A percentile compares a stretch with the other conserved stretches of the same genome.
These are phyloP conservation scores for Eimeria tenella DNA, from an alignment of 169 alveolate genomes.

Conservation along the genomic window DNA sequence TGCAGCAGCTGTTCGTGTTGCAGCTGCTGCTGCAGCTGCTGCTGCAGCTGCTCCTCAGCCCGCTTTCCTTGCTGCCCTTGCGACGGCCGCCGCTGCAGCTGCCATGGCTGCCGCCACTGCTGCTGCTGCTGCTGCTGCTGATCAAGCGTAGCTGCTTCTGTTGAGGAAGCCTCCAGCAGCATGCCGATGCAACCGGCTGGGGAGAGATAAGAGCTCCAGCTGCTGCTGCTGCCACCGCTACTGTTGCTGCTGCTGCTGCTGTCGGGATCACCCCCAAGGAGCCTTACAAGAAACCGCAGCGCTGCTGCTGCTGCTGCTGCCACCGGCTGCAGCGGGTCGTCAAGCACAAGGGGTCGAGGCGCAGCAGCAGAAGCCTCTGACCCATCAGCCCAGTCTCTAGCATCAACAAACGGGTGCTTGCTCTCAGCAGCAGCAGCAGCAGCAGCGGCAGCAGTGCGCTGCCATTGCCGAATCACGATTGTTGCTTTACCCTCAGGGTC, in stretches of 20 bases:
- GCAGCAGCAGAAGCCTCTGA: slow-evolving; percentile 5
- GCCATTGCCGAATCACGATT: background rate
- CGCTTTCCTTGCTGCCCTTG: background rate
- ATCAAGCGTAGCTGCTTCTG: background rate
- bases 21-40: background rate
- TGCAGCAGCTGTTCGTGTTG: background rate
- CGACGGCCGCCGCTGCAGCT: background rate
- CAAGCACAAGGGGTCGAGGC: background rate
- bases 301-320: background rate
- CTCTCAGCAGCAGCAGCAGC: background rate
- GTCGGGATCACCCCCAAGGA: background rate
- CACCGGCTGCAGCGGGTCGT: slow-evolving; percentile 15
- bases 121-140: too few species aligned
- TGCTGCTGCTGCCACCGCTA: background rate
- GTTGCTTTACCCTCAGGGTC: background rate
- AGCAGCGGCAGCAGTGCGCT: background rate
- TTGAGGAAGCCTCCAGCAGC: background rate
- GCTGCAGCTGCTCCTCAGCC: background rate
- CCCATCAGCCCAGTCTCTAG: background rate
- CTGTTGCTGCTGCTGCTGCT: slow-evolving; percentile 24
- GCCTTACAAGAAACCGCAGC: background rate
- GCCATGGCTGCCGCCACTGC: background rate
- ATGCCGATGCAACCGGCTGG: background rate
- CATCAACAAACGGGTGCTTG: background rate
- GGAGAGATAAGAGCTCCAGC: background rate